These are phyloP conservation scores for Mycena alexandri DNA, from an alignment of 768 basidiomycete species.

Conservation along the genomic window DNA sequence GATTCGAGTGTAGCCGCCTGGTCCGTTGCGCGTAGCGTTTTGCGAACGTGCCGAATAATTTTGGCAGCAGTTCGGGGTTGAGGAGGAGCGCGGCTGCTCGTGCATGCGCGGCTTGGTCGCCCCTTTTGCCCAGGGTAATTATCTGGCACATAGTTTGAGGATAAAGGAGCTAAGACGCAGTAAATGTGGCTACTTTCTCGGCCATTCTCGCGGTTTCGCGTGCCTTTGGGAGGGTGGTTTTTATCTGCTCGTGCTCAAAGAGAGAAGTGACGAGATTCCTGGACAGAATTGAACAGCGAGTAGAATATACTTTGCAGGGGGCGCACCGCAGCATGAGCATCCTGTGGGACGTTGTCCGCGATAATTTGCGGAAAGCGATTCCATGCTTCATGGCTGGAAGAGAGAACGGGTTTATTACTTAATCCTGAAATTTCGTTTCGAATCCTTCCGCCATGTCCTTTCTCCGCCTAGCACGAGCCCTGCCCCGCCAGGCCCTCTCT, in stretches of 20 bases:
- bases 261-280: constrained; percentile 96
- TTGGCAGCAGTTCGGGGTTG: constrained; percentile 77
- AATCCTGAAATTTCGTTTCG: constrained; percentile 22
- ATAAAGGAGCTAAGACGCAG: not conserved
- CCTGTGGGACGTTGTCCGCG: constrained; percentile 91
- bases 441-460: constrained; percentile 62
- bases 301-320: not conserved
- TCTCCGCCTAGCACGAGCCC: constrained; percentile 62
- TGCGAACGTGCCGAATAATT: constrained; percentile 85
- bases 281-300: constrained; percentile 33
- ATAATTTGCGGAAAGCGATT: constrained; percentile 91
- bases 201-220: constrained; percentile 91
- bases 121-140: constrained; percentile 93
- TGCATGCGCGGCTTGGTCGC: constrained; percentile 74
- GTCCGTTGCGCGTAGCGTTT: constrained; percentile 83
- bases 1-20: constrained; percentile 96
- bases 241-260: constrained; percentile 94
- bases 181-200: constrained; percentile 72
- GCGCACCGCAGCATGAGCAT: constrained; percentile 91
- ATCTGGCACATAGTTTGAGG: constrained; percentile 61
- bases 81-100: constrained; percentile 86
- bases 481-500: constrained; percentile 43
- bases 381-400: constrained; percentile 88
- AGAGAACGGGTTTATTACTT: constrained; percentile 22
- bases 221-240: constrained; percentile 96